Evolutionary conservation across 768 basidiomycete species (phyloP).

Genomic region (Hebeloma cylindrosporum): DNA sequence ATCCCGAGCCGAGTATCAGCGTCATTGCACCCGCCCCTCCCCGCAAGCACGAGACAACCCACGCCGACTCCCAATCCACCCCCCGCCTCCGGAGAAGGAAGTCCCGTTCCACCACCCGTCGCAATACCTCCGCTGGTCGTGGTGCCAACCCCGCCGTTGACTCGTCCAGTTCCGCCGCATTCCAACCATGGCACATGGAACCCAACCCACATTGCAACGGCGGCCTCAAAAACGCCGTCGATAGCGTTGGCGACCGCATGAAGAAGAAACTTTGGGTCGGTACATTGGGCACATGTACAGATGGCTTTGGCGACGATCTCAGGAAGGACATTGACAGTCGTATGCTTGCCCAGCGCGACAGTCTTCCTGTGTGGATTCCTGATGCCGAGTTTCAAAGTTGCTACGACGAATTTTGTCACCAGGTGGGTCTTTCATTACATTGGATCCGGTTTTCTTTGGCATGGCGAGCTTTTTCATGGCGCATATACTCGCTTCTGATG

Average conservation of each 20-base stretch:
- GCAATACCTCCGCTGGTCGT: slow-evolving; percentile 28
- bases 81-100: slow-evolving; percentile 50
- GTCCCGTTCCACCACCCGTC: slow-evolving; percentile 53
- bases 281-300: slow-evolving; percentile 71
- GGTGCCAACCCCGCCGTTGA: slow-evolving; percentile 11
- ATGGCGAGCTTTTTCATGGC: neutral
- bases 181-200: slow-evolving; percentile 42
- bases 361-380: slow-evolving; percentile 74
- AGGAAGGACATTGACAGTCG: slow-evolving; percentile 55
- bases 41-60: slow-evolving; percentile 53
- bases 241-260: slow-evolving; percentile 60
- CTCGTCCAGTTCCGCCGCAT: slow-evolving; percentile 24
- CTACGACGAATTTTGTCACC: slow-evolving; percentile 88
- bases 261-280: slow-evolving; percentile 61
- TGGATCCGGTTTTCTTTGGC: slow-evolving; percentile 17
- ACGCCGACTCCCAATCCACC: slow-evolving; percentile 36
- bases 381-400: slow-evolving; percentile 75
- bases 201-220: slow-evolving; percentile 77
- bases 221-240: slow-evolving; percentile 80
- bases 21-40: slow-evolving; percentile 21
- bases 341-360: slow-evolving; percentile 39
- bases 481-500: neutral
- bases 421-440: slow-evolving; percentile 45
- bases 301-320: slow-evolving; percentile 56
- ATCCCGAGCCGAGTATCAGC: slow-evolving; percentile 19